Percentiles rank a stretch among this genome's conserved stretches.
These are phyloP conservation scores for Chloridella minuta DNA, from an alignment of 352 stramenopile species.

Conservation along the genomic window DNA sequence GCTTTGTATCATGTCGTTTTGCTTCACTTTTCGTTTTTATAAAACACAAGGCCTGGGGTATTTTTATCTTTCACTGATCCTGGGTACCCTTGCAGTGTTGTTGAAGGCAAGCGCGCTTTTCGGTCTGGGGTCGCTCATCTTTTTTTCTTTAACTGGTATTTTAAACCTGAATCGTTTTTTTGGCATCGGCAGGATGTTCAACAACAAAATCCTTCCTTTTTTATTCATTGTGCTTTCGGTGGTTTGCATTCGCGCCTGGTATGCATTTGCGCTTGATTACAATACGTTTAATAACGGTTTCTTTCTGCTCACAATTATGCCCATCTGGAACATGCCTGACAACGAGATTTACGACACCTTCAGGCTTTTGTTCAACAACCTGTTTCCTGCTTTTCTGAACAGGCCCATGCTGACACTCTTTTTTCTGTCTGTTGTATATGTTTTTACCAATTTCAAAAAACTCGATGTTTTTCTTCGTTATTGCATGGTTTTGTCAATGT, in stretches of 20 bases:
- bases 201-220: background rate
- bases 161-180: background rate
- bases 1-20: background rate
- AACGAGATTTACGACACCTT: background rate
- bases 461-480: background rate
- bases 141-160: background rate
- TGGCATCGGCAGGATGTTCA: background rate
- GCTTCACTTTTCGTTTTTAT: background rate
- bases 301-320: background rate
- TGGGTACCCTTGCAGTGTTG: background rate
- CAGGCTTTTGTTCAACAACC: slow-evolving; percentile 3
- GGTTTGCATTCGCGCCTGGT: background rate
- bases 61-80: background rate
- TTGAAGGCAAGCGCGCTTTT: background rate
- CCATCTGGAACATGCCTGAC: background rate
- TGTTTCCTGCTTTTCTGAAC: slow-evolving; percentile 2
- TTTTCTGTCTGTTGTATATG: background rate
- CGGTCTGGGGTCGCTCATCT: background rate
- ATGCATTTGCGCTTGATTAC: background rate
- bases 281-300: background rate
- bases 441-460: background rate
- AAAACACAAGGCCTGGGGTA: background rate
- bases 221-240: background rate
- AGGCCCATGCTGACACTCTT: background rate
- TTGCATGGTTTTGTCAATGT: background rate